phyloP scores from a whole-genome alignment of 2,329 filamentous ascomycete genomes.

The Sclerotinia nivalis region DNA sequence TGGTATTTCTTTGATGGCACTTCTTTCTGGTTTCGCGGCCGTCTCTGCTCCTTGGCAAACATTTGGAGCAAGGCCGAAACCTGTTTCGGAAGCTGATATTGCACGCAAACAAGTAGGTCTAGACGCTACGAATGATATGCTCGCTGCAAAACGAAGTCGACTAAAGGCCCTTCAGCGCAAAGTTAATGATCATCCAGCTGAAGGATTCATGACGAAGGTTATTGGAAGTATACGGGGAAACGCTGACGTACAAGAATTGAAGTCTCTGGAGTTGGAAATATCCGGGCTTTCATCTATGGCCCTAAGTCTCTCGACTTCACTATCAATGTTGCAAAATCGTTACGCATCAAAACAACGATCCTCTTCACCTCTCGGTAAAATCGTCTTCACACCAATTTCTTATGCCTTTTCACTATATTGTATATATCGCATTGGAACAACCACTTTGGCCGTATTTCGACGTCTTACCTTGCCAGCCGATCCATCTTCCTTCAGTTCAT shows the following conservation, averaged over 20 bases:
- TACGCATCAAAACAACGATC: conserved; percentile 65
- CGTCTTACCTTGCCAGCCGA: conserved; percentile 46
- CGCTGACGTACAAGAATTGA: conserved; percentile 59
- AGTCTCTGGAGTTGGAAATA: conserved; percentile 70
- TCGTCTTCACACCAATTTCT: conserved; percentile 60
- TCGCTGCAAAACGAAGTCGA: conserved; percentile 71
- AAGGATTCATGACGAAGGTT: conserved; percentile 71
- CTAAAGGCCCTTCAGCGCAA: conserved; percentile 71
- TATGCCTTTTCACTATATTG: conserved; percentile 80
- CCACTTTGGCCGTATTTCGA: conserved; percentile 65
- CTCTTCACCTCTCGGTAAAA: conserved; percentile 64
- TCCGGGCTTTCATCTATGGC: conserved; percentile 80
- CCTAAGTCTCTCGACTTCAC: conserved; percentile 64
- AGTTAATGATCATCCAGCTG: conserved; percentile 45
- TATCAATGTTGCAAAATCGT: conserved; percentile 63
- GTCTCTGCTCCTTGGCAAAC: conserved; percentile 85
- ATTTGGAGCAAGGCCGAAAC: conserved; percentile 64
- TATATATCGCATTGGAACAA: conserved; percentile 77
- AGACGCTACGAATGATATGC: conserved; percentile 77
- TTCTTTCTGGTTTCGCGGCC: conserved; percentile 87
- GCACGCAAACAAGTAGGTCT: conserved; percentile 76
- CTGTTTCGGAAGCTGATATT: conserved; percentile 73
- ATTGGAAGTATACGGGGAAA: conserved; percentile 69
- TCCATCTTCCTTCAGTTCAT: conserved; percentile 51
- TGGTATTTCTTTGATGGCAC: conserved; percentile 81